Evolutionary conservation across 2,329 filamentous ascomycete species (phyloP).

Genomic region (Annulohypoxylon truncatum): DNA sequence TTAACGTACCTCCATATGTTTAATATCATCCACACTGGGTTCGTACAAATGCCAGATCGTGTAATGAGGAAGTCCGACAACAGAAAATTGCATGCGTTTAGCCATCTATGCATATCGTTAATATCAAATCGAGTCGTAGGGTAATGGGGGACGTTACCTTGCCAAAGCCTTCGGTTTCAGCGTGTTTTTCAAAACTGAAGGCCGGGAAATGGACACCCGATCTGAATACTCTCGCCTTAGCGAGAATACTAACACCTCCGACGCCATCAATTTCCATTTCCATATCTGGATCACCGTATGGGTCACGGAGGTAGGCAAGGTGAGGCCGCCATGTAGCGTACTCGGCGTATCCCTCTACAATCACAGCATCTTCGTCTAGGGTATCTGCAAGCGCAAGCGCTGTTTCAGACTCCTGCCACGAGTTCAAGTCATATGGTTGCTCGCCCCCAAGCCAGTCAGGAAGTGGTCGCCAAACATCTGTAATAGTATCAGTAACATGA

Average conservation of each 20-base stretch:
- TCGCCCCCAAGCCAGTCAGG: constrained; percentile 99
- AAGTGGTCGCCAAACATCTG: constrained; percentile 97
- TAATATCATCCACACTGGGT: constrained; percentile 96
- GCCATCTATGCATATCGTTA: constrained; percentile 77
- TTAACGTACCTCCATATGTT: constrained; percentile 84
- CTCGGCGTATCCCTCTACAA: constrained; percentile 98
- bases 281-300: constrained; percentile 97
- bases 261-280: constrained; percentile 99
- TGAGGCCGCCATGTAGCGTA: constrained; percentile 99
- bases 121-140: not conserved
- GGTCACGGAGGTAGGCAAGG: constrained; percentile 94
- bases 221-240: constrained; percentile 95
- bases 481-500: constrained; percentile 44
- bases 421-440: constrained; percentile 98
- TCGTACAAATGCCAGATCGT: constrained; percentile 99
- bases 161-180: constrained; percentile 97
- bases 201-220: constrained; percentile 97
- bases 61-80: constrained; percentile 95
- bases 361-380: constrained; percentile 96
- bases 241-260: constrained; percentile 95
- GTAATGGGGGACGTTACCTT: constrained; percentile 72
- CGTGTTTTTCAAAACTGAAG: constrained; percentile 98
- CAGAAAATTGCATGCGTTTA: constrained; percentile 93
- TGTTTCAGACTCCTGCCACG: constrained; percentile 99
- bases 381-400: constrained; percentile 93